These are phyloP conservation scores for Malassezia sp. DNA, from an alignment of 1,284 basidiomycete genomes.

Conservation along the genomic window DNA sequence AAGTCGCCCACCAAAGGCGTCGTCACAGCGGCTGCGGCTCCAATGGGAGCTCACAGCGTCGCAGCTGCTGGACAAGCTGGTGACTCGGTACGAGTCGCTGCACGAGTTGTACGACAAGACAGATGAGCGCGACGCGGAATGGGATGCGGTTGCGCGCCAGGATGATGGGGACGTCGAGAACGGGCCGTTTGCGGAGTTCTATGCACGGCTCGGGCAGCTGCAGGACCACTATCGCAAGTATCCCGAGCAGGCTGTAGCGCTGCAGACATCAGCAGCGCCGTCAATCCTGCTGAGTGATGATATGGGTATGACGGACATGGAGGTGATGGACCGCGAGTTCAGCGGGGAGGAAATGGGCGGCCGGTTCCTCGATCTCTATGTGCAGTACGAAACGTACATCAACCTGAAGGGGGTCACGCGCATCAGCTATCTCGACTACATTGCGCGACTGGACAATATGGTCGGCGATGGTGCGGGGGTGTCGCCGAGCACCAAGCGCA, in stretches of 20 bases:
- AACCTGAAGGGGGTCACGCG: constrained; percentile 65
- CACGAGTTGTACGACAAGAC: constrained; percentile 45
- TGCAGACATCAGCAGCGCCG: constrained; percentile 17
- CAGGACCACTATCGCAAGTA: constrained; percentile 93
- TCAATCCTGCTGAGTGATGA: constrained; percentile 11
- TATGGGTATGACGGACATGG: constrained; percentile 15
- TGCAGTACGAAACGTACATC: constrained; percentile 74
- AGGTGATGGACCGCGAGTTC: constrained; percentile 40
- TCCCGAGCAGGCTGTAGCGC: constrained; percentile 52
- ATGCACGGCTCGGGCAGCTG: constrained; percentile 79
- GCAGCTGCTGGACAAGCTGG: constrained; percentile 70
- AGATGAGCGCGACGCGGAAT: constrained; percentile 48
- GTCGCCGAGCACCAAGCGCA: constrained; percentile 28
- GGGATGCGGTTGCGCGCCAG: constrained; percentile 47
- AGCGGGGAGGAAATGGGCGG: constrained; percentile 84
- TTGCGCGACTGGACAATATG: constrained; percentile 57
- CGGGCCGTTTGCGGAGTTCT: constrained; percentile 55
- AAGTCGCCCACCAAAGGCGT: constrained; percentile 33
- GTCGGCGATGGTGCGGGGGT: constrained; percentile 18
- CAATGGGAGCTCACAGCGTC: constrained; percentile 51
- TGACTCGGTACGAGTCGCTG: constrained; percentile 52
- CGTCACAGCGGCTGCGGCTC: constrained; percentile 10
- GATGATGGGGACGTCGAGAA: constrained; percentile 7
- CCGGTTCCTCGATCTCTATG: constrained; percentile 83
- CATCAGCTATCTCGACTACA: constrained; percentile 77